A percentile compares a stretch with the other conserved stretches of the same genome.
Conservation (phyloP, 768 basidiomycete species). For the Lepiota subincarnata region DNA sequence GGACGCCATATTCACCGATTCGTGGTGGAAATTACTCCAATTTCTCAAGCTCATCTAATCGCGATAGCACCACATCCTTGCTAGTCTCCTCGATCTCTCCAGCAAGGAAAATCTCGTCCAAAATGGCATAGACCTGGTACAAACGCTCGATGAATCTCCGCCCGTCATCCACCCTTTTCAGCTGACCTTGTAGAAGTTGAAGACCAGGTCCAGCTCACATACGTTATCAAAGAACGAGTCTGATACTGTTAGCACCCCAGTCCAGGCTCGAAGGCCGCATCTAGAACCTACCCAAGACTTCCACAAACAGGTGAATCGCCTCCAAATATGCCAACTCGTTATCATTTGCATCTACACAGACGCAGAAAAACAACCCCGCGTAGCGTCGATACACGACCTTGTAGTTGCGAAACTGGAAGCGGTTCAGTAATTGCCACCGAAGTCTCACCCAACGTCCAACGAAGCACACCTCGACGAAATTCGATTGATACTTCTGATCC, state of each 20-base stretch:
- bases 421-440: slow-evolving; percentile 5
- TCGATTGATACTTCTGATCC: slow-evolving; percentile 98
- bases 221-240: slow-evolving; percentile 99
- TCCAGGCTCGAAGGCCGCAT: background rate
- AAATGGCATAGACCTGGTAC: slow-evolving; percentile 87
- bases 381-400: slow-evolving; percentile 97
- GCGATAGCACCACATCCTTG: slow-evolving; percentile 89
- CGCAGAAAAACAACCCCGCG: slow-evolving; percentile 95
- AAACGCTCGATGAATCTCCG: background rate
- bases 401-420: slow-evolving; percentile 86
- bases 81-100: slow-evolving; percentile 99
- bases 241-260: slow-evolving; percentile 23
- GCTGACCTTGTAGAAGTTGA: slow-evolving; percentile 94
- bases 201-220: slow-evolving; percentile 95
- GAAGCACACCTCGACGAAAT: slow-evolving; percentile 88
- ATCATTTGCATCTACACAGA: slow-evolving; percentile 97
- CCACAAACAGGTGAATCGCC: slow-evolving; percentile 97
- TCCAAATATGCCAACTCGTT: slow-evolving; percentile 97
- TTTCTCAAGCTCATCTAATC: slow-evolving; percentile 91
- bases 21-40: slow-evolving; percentile 57
- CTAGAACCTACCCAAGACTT: slow-evolving; percentile 75
- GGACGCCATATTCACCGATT: background rate
- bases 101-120: slow-evolving; percentile 97
- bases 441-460: slow-evolving; percentile 1
- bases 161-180: slow-evolving; percentile 5